Evolutionary conservation across 164 flowering plant species (phyloP), one percentile per base, ranked within the genome.

Genomic region (Vitis riparia): DNA sequence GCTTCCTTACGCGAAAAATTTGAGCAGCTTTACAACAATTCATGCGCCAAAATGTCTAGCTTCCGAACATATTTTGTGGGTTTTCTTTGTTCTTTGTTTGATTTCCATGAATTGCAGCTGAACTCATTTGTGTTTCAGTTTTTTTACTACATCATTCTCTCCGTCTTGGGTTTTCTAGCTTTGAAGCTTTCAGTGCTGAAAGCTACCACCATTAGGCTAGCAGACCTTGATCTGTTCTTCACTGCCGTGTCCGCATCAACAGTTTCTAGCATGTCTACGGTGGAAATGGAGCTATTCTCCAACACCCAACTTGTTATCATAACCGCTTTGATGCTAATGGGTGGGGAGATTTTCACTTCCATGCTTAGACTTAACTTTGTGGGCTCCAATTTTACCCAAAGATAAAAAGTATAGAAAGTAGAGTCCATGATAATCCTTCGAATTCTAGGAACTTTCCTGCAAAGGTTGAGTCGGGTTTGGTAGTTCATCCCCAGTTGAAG

Each of bases 251-350:
- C 97, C 5, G 87, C 98, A 0, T 37, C 74, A 0, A 88, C 97
- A 0, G 88, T 88, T 56, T 87, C 98, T 0, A 92, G 93, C 84
- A 86, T 94, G 97, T 80, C 88, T 12, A 85, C 92, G 0, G 73
- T 94, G 1, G 94, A 94, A 73, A 94, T 94, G 90, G 98, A 94
- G 82, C 83, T 82, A 60, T 94, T 90, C 73, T 88, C 97, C 11
- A 81, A 85, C 66, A 5, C 76, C 73, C 97, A 94, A 59, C 96
- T 90, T 44, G 19, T 88, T 1, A 15, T 89, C 15, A 15, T 94
- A 17, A 88, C 88, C 55, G n/a, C 85, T 47, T 63, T 94, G 15
- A 94, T 92, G 94, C 69, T 92, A 1, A 0, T 81, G 0, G 97
- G 97, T 11, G 97, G 97, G 0, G 98, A 94, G 57, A 88, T 91